phyloP scores from a whole-genome alignment of 2,329 filamentous ascomycete species.

The Hymenoscyphus salicellus region DNA sequence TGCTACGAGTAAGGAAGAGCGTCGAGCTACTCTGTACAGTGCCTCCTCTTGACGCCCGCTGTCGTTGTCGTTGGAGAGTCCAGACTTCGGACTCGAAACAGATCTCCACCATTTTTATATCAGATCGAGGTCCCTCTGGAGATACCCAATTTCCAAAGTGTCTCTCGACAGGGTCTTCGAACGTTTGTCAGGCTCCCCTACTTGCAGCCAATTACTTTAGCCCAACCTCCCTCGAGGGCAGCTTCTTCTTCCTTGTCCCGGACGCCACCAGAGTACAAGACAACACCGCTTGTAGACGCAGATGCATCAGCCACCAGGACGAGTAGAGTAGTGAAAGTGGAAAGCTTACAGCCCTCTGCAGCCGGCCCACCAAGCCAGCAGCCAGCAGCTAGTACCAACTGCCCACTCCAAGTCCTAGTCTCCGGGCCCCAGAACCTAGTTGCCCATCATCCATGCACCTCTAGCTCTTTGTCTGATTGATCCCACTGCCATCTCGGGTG shows the following conservation, averaged over 20 bases:
- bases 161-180: not conserved
- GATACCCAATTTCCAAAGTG: not conserved
- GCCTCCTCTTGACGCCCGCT: not conserved
- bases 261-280: conserved; percentile 7
- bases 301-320: not conserved
- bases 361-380: not conserved
- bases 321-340: not conserved
- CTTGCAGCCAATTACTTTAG: conserved; percentile 5
- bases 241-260: conserved; percentile 6
- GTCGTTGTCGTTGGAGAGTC: not conserved
- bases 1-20: not conserved
- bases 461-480: conserved; percentile 22
- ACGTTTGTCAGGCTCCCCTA: not conserved
- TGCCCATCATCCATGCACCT: conserved; percentile 21
- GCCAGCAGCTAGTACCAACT: not conserved
- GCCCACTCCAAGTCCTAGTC: conserved; percentile 16
- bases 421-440: conserved; percentile 23
- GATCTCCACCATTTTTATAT: not conserved
- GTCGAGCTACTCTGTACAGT: too few species aligned
- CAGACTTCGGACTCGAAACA: not conserved
- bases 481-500: conserved; percentile 31
- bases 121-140: not conserved
- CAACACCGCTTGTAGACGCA: conserved; percentile 1
- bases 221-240: not conserved
- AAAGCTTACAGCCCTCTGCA: conserved; percentile 4